Evolutionary conservation across 2,329 filamentous ascomycete species (phyloP).

Genomic region (Colletotrichum lentis): DNA sequence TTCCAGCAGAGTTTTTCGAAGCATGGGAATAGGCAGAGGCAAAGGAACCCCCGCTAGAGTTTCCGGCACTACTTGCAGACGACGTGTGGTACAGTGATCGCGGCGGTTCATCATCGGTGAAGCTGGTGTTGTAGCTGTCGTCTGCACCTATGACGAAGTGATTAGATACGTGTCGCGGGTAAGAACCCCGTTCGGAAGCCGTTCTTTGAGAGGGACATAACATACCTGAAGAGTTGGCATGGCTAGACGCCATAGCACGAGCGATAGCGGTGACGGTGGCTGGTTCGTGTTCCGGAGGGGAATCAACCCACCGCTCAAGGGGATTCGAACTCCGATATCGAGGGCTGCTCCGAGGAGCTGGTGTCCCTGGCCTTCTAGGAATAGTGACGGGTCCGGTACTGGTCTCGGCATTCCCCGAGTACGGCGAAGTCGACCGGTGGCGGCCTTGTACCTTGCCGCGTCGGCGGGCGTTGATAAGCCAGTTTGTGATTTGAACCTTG

Average conservation of each 20-base stretch:
- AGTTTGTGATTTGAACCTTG: slow-evolving; percentile 34
- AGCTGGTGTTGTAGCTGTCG: slow-evolving; percentile 14
- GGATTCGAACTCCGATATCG: slow-evolving; percentile 27
- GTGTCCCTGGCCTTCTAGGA: slow-evolving; percentile 25
- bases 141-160: slow-evolving; percentile 5
- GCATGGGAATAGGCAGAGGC: slow-evolving; percentile 30
- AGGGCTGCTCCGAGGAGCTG: slow-evolving; percentile 13
- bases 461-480: slow-evolving; percentile 31
- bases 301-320: slow-evolving; percentile 35
- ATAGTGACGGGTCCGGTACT: slow-evolving; percentile 18
- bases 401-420: slow-evolving; percentile 37
- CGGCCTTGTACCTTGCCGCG: slow-evolving; percentile 56
- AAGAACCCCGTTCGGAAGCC: slow-evolving; percentile 34
- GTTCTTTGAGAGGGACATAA: slow-evolving; percentile 38
- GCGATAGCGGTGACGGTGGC: slow-evolving; percentile 40
- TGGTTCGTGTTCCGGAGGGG: slow-evolving; percentile 42
- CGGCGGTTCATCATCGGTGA: slow-evolving; percentile 17
- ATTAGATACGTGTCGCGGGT: too few relatives aligned
- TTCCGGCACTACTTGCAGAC: slow-evolving; percentile 39
- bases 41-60: slow-evolving; percentile 35
- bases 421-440: slow-evolving; percentile 47
- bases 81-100: slow-evolving; percentile 34
- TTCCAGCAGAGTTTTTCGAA: slow-evolving; percentile 3
- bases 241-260: slow-evolving; percentile 37
- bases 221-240: slow-evolving; percentile 10